phyloP scores from a whole-genome alignment of 805 yeast species.

The Pichia sporocuriosa region DNA sequence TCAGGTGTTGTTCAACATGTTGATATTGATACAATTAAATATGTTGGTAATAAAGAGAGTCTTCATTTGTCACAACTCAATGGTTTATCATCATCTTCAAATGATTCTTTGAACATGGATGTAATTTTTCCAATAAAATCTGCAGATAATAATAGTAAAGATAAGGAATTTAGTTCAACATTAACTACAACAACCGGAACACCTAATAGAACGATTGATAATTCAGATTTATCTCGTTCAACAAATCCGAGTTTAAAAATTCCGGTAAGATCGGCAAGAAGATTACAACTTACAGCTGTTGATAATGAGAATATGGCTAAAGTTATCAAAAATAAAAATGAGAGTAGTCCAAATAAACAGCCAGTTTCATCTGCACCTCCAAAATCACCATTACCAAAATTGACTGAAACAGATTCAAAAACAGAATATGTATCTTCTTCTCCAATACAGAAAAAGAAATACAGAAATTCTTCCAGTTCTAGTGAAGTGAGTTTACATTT shows the following conservation, averaged over 20 bases:
- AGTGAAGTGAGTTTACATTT: slow-evolving; percentile 14
- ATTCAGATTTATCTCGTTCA: neutral
- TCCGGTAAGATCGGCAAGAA: slow-evolving; percentile 1
- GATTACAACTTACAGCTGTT: neutral
- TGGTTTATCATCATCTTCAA: slow-evolving; percentile 4
- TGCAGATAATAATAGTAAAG: no score
- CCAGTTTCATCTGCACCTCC: slow-evolving; percentile 10
- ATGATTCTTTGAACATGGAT: neutral
- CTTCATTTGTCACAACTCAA: slow-evolving; percentile 2
- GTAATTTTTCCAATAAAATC: no score
- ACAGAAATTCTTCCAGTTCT: slow-evolving; percentile 1
- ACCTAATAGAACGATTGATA: neutral
- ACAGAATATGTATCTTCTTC: neutral
- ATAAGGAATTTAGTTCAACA: no score
- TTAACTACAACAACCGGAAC: neutral
- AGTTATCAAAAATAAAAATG: slow-evolving; percentile 4
- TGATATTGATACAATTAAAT: slow-evolving; percentile 30
- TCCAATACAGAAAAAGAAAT: neutral
- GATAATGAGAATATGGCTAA: slow-evolving; percentile 6
- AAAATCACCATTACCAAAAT: slow-evolving; percentile 13
- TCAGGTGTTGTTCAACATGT: slow-evolving; percentile 34
- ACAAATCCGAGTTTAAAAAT: neutral
- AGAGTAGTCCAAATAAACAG: slow-evolving; percentile 5
- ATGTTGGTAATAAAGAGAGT: slow-evolving; percentile 22
- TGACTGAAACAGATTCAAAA: neutral